These are phyloP conservation scores for Scutellaria barbata DNA, from an alignment of 257 asterid species.

Conservation along the genomic window DNA sequence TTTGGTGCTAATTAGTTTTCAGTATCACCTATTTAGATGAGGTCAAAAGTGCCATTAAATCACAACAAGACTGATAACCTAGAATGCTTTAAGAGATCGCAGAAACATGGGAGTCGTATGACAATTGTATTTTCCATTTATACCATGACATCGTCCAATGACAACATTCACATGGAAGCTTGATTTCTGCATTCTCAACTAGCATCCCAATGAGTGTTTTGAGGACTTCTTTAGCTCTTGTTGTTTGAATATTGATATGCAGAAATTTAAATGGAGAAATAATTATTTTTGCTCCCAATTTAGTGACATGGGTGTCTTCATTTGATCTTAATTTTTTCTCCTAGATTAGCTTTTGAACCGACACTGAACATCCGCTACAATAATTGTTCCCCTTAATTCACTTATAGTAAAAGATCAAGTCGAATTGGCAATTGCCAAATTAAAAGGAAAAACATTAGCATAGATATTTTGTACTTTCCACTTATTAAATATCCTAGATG, in stretches of 20 bases:
- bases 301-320: constrained; percentile 25
- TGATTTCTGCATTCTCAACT: constrained; percentile 28
- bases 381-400: not conserved
- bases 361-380: not conserved
- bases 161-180: not conserved
- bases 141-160: not conserved
- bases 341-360: not conserved
- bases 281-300: constrained; percentile 3
- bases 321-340: not conserved
- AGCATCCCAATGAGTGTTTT: constrained; percentile 7
- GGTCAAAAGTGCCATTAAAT: constrained; percentile 13
- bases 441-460: not conserved
- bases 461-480: not conserved
- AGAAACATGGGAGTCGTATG: not conserved
- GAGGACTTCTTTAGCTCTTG: constrained; percentile 2
- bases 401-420: not conserved
- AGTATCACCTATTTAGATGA: constrained; percentile 16
- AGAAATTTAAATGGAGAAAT: not conserved
- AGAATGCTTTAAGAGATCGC: constrained; percentile 11
- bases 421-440: not conserved
- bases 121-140: not conserved
- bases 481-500: not conserved
- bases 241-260: no score
- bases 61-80: not conserved
- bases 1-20: constrained; percentile 17